Conservation (phyloP, 169 alveolate genomes). For the Babesia bigemina region DNA sequence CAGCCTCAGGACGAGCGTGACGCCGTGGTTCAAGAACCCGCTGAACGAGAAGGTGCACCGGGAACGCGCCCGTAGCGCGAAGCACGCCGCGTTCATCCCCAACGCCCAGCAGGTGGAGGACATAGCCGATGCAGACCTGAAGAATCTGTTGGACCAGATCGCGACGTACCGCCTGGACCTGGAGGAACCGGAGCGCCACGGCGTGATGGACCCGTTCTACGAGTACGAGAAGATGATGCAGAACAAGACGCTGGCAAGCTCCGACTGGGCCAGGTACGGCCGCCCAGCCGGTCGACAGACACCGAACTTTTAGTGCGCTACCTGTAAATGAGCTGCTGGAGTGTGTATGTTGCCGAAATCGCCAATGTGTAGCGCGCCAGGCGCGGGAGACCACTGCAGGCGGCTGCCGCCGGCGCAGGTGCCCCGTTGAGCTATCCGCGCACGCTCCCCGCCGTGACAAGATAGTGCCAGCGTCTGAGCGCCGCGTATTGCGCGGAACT, state of each 20-base stretch:
- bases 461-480: too few species aligned
- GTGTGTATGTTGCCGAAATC: neutral
- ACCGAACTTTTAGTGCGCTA: neutral
- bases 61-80: neutral
- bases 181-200: constrained; percentile 33
- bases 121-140: neutral
- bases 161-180: constrained; percentile 33
- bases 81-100: neutral
- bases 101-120: neutral
- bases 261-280: constrained; percentile 61
- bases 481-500: too few species aligned
- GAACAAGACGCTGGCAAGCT: constrained; percentile 16
- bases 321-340: neutral
- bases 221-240: constrained; percentile 24
- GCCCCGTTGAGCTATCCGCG: too few species aligned
- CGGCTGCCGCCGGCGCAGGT: too few species aligned
- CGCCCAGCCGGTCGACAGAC: constrained; percentile 23
- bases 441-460: too few species aligned
- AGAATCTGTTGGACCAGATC: neutral
- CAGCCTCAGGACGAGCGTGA: constrained; percentile 2
- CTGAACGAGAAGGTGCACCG: constrained; percentile 22
- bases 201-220: constrained; percentile 40
- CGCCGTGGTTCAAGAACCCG: constrained; percentile 61
- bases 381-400: too few species aligned
- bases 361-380: too few species aligned